phyloP scores from a whole-genome alignment of 768 basidiomycete genomes.

The Trametes punicea region DNA sequence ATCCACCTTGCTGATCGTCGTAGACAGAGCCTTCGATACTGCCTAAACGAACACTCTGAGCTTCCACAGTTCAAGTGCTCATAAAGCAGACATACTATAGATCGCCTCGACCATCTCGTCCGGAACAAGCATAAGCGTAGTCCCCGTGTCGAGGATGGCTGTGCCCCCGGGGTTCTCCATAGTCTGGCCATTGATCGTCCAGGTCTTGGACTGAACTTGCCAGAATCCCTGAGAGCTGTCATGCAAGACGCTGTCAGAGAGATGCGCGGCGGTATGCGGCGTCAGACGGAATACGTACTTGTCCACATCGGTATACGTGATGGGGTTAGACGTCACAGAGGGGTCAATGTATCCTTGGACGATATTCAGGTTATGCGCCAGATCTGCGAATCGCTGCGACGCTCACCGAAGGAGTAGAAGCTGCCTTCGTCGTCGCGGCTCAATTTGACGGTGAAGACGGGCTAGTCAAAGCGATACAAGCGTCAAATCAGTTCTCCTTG shows the following conservation, averaged over 20 bases:
- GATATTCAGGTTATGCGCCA: not conserved
- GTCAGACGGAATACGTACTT: conserved; percentile 18
- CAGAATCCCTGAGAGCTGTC: conserved; percentile 38
- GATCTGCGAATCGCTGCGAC: not conserved
- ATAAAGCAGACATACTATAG: conserved; percentile 23
- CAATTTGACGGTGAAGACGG: conserved; percentile 37
- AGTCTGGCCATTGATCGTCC: conserved; percentile 26
- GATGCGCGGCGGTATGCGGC: not conserved
- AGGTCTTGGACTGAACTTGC: conserved; percentile 33
- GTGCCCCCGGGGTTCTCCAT: conserved; percentile 31
- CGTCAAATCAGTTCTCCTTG: no score
- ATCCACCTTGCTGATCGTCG: conserved; percentile 36
- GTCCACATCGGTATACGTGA: conserved; percentile 27
- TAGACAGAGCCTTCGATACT: conserved; percentile 35
- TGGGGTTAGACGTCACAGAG: conserved; percentile 29
- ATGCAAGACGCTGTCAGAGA: conserved; percentile 3
- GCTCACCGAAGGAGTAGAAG: conserved; percentile 39
- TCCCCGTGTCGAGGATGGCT: conserved; percentile 39
- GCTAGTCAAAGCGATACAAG: conserved; percentile 15
- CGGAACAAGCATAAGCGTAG: conserved; percentile 31
- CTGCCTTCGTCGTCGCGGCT: conserved; percentile 35
- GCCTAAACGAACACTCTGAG: conserved; percentile 24
- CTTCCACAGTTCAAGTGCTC: not conserved
- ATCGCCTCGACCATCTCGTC: conserved; percentile 33
- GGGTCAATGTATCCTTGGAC: conserved; percentile 32